Conservation (phyloP, 2,329 filamentous ascomycete genomes). For the Aspergillus brunneoviolaceus region DNA sequence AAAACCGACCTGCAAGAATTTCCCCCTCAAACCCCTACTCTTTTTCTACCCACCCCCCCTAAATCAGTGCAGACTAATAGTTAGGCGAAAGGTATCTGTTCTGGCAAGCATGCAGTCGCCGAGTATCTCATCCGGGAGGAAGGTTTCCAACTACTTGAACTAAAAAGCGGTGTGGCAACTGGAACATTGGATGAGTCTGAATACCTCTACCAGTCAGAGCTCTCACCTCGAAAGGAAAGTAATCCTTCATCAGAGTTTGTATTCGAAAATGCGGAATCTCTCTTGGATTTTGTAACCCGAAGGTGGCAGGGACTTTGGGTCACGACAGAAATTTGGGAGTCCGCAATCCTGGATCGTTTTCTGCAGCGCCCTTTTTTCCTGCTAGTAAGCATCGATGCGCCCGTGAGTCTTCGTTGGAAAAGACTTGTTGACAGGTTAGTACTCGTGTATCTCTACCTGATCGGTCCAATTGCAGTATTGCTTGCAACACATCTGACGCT, state of each 20-base stretch:
- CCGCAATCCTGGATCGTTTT: conserved; percentile 71
- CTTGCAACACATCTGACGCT: not conserved
- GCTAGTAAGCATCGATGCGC: conserved; percentile 86
- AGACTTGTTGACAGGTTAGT: conserved; percentile 66
- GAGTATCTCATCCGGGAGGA: conserved; percentile 83
- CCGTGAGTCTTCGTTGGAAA: conserved; percentile 77
- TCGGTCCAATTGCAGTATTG: not conserved
- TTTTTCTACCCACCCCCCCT: not conserved
- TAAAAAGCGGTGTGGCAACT: conserved; percentile 44
- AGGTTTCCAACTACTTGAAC: conserved; percentile 71
- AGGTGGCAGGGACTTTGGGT: conserved; percentile 84
- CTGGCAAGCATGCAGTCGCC: conserved; percentile 87
- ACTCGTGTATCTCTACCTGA: not conserved
- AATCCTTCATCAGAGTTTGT: conserved; percentile 22
- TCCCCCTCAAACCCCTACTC: not conserved
- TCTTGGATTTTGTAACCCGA: conserved; percentile 83
- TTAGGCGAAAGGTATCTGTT: conserved; percentile 70
- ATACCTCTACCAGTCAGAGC: conserved; percentile 30
- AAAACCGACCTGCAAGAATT: conserved; percentile 8
- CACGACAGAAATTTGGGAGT: conserved; percentile 76
- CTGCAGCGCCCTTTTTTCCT: conserved; percentile 86
- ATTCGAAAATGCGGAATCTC: conserved; percentile 64
- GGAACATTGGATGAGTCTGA: conserved; percentile 24
- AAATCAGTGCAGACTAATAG: conserved; percentile 16
- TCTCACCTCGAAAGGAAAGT: conserved; percentile 17